These are phyloP conservation scores for Scheffersomyces stambukii DNA, from an alignment of 1,139 yeast genomes.

Conservation along the genomic window DNA sequence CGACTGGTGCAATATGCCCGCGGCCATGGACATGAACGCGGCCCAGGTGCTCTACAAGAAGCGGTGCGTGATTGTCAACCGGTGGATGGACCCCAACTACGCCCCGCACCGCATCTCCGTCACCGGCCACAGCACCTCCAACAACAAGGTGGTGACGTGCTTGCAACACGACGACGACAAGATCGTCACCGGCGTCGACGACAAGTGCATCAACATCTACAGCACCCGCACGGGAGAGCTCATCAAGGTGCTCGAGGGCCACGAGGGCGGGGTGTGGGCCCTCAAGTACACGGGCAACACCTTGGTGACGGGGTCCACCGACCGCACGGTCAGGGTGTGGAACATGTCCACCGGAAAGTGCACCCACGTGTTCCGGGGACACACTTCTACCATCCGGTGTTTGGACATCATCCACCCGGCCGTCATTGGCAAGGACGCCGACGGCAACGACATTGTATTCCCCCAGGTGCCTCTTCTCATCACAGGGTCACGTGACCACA, in stretches of 20 bases:
- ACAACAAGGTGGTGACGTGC: constrained; percentile 87
- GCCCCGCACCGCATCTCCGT: constrained; percentile 68
- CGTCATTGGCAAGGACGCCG: constrained; percentile 52
- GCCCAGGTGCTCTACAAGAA: constrained; percentile 63
- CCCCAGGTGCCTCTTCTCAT: constrained; percentile 66
- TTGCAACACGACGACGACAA: constrained; percentile 89
- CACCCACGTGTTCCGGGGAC: constrained; percentile 86
- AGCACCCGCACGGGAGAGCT: constrained; percentile 71
- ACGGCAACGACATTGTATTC: constrained; percentile 60
- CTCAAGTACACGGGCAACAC: constrained; percentile 82
- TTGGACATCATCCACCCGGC: constrained; percentile 76
- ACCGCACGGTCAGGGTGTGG: constrained; percentile 86
- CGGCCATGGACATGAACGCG: constrained; percentile 20
- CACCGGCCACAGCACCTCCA: constrained; percentile 64
- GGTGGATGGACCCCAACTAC: constrained; percentile 82
- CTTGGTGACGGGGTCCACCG: constrained; percentile 87
- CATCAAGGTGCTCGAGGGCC: constrained; percentile 72
- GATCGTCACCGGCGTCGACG: constrained; percentile 92
- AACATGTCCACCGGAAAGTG: constrained; percentile 70
- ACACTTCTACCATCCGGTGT: constrained; percentile 89
- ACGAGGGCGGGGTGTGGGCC: constrained; percentile 99
- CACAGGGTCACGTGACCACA: constrained; percentile 89
- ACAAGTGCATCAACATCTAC: constrained; percentile 74
- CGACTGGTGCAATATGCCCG: constrained; percentile 27
- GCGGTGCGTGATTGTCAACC: constrained; percentile 56